Evolutionary conservation across 129 eudicot species (phyloP).

Genomic region (Artemisia tridentata): DNA sequence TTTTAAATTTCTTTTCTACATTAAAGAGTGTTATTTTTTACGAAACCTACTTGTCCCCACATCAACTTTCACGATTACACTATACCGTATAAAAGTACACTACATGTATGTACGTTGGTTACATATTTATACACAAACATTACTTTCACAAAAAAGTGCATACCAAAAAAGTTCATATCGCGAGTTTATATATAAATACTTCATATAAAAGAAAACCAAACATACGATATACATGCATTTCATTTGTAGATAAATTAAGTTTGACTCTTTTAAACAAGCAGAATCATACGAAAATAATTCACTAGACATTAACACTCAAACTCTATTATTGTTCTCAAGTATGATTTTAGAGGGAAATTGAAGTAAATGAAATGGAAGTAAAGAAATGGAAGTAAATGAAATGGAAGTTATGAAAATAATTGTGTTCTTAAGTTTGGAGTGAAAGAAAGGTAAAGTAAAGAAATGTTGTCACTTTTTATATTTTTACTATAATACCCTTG

Average conservation of each 20-base stretch:
- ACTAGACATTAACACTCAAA: neutral
- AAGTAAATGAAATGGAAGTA: too few relatives aligned
- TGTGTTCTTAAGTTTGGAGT: too few relatives aligned
- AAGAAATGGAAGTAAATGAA: too few relatives aligned
- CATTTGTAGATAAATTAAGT: neutral
- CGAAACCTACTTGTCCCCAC: conserved; percentile 34
- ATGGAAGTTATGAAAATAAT: too few relatives aligned
- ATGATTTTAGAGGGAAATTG: too few relatives aligned
- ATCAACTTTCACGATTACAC: conserved; percentile 12
- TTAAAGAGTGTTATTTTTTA: conserved; percentile 22
- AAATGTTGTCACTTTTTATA: too few relatives aligned
- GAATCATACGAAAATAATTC: neutral
- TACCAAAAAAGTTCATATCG: neutral
- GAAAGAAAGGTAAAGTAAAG: too few relatives aligned
- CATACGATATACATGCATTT: neutral
- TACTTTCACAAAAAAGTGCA: conserved; percentile 12
- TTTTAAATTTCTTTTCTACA: conserved; percentile 11
- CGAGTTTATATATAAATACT: neutral
- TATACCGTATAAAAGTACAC: conserved; percentile 26
- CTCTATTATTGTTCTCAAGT: neutral
- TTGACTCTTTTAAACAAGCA: conserved; percentile 13
- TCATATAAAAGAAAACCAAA: neutral
- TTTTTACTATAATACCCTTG: too few relatives aligned
- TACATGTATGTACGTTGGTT: conserved; percentile 6
- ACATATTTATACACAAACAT: neutral